Evolutionary conservation across 371 early-diverging fungal genomes (phyloP).

Genomic region (Mortierella sp.): DNA sequence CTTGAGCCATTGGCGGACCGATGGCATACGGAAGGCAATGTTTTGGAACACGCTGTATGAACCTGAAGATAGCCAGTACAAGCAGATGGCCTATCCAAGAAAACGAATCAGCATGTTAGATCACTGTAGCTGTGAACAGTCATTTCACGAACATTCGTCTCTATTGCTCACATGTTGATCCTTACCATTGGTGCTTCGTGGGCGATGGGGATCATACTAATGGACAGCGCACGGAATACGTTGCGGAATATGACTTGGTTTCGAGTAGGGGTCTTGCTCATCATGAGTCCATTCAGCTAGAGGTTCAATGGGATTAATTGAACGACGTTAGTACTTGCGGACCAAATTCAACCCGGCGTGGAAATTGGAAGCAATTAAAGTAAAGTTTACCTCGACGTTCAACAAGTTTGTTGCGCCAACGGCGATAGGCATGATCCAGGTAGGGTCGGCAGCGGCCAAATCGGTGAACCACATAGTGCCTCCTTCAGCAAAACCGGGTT

Average conservation of each 20-base stretch:
- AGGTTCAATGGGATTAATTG: no score
- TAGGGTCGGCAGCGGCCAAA: slow-evolving; percentile 79
- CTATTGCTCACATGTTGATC: background rate
- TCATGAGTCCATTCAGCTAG: slow-evolving; percentile 68
- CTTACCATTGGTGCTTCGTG: slow-evolving; percentile 79
- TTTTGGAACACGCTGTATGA: slow-evolving; percentile 75
- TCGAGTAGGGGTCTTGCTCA: slow-evolving; percentile 62
- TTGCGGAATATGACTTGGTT: slow-evolving; percentile 67
- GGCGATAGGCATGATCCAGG: slow-evolving; percentile 78
- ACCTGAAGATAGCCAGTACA: slow-evolving; percentile 76
- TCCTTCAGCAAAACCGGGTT: slow-evolving; percentile 71
- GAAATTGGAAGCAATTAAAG: background rate
- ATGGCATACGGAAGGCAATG: slow-evolving; percentile 62
- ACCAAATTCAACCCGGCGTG: background rate
- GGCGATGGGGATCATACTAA: slow-evolving; percentile 79
- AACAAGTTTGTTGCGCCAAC: slow-evolving; percentile 77
- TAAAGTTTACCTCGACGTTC: slow-evolving; percentile 77
- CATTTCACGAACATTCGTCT: background rate
- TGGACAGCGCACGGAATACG: slow-evolving; percentile 68
- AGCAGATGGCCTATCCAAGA: slow-evolving; percentile 62
- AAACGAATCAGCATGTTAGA: background rate
- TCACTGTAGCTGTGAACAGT: background rate
- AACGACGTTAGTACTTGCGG: background rate
- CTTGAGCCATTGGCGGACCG: slow-evolving; percentile 36
- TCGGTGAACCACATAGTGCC: slow-evolving; percentile 81